These are phyloP conservation scores for Lycium barbarum DNA, from an alignment of 257 asterid genomes.

Conservation along the genomic window DNA sequence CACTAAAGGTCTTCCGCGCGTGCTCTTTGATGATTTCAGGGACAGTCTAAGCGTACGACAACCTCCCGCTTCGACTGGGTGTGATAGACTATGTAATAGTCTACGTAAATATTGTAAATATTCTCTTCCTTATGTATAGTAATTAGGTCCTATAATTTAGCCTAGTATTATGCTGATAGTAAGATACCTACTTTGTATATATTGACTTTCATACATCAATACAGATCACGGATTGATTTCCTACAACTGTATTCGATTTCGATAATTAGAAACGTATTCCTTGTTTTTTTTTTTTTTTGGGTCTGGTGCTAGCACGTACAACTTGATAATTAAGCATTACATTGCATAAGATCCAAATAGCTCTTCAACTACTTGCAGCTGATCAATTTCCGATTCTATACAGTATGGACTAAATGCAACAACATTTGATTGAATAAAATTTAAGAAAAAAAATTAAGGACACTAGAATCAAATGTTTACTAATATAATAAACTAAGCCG, in stretches of 20 bases:
- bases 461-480: background rate
- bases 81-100: too few relatives aligned
- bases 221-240: too few relatives aligned
- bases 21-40: too few relatives aligned
- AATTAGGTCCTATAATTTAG: too few relatives aligned
- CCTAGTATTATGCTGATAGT: too few relatives aligned
- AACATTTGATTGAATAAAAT: background rate
- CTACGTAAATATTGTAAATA: too few relatives aligned
- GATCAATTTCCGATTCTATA: background rate
- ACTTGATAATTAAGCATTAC: background rate
- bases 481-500: background rate
- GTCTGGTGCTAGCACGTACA: background rate
- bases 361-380: background rate
- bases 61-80: too few relatives aligned
- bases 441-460: background rate
- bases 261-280: background rate
- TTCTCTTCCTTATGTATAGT: too few relatives aligned
- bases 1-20: too few relatives aligned
- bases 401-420: background rate
- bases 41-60: too few relatives aligned
- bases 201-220: too few relatives aligned
- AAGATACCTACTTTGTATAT: too few relatives aligned
- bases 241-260: background rate
- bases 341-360: background rate
- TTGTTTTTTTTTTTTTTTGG: background rate